Base-by-base conservation (phyloP, 2,329 filamentous ascomycete species). In the Drechslerella coelobrocha region DNA sequence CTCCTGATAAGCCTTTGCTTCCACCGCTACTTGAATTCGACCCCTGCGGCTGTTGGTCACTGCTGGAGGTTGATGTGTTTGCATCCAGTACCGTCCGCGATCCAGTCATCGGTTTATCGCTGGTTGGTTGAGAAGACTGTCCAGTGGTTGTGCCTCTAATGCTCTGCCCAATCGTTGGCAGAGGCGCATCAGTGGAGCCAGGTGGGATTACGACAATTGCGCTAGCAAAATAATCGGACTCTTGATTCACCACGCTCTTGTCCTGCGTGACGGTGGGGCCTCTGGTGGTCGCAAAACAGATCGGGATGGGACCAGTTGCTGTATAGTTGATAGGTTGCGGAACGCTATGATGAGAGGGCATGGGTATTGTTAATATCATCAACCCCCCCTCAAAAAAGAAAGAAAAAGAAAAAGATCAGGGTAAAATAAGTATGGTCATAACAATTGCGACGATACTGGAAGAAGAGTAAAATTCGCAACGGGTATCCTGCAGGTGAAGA, bases 161-260 rank as follows among this genome's bases (percentile, higher is more conserved):
- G 12, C 29, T 27, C 12, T 50, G 23, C n/a, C 1, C 37, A 10
- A 59, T 9, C 3, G 52, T 62, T 6, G 47, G 14, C 24, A 59
- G 45, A 9, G 53, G 34, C 4, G 45, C 5, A 10, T 62, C 57
- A 2, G 41, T 45, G 19, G 34, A 1, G 21, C 24, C 31, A 2
- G 56, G 43, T 24, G 65, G 52, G 14, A 57, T 21, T 19, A 56
- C 55, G 6, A 62, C 17, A 21, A 69, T 47, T 1, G 65, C 65
- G n/a, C 57, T 69, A 23, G 50, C 65, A 41, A 69, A 62, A 24
- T 62, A 69, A 26, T 52, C 19, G 7, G 52, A 62, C 37, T 69
- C 52, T 2, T 69, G 57, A n/a, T 69, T 69, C 17, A 62, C 27
- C 17, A 69, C 57, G n/a, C 43, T 69, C 1, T 24, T 37, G 9